Conservation (phyloP, 208 protist genomes). For the Histomonas meleagridis region DNA sequence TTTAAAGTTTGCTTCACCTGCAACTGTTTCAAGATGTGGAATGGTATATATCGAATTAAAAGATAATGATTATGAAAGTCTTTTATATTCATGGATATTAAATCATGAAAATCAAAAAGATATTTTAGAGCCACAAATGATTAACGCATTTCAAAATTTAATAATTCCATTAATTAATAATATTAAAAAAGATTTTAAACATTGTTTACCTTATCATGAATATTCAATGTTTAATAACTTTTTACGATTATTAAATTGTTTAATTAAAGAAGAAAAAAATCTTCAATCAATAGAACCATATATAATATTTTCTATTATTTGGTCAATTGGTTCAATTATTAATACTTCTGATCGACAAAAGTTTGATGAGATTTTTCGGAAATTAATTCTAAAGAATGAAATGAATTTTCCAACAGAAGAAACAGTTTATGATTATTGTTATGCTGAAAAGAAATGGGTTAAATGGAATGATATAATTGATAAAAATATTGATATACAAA, state of each 20-base stretch:
- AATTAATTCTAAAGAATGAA: neutral
- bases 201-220: neutral
- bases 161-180: neutral
- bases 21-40: constrained; percentile 90
- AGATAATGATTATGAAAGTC: constrained; percentile 69
- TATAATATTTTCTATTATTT: constrained; percentile 75
- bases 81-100: neutral
- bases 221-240: constrained; percentile 30
- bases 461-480: constrained; percentile 24
- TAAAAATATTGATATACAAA: constrained; percentile 63
- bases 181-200: neutral
- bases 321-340: constrained; percentile 81
- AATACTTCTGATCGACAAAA: constrained; percentile 63
- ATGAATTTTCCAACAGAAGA: neutral
- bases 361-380: constrained; percentile 57
- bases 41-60: constrained; percentile 85
- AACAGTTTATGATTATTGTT: constrained; percentile 38
- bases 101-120: neutral
- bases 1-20: constrained; percentile 83
- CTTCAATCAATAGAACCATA: neutral
- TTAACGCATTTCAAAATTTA: neutral
- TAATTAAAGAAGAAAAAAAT: neutral
- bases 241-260: neutral
- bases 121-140: neutral
- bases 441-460: neutral